Evolutionary conservation across 148 eudicot species (phyloP).

Genomic region (Gaultheria prostrata): DNA sequence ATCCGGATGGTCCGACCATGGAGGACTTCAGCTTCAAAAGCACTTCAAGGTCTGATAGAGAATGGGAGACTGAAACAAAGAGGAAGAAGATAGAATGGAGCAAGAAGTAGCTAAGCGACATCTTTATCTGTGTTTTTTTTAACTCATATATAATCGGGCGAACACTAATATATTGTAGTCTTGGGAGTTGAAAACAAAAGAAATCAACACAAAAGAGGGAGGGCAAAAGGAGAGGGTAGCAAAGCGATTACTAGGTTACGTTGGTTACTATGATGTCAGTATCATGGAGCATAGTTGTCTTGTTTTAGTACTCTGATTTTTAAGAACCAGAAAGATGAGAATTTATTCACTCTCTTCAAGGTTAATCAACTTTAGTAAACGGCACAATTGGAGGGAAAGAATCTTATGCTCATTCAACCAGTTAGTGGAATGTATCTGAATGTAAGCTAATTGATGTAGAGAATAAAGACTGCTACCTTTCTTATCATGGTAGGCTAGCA

Average conservation of each 20-base stretch:
- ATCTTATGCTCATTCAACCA: slow-evolving; percentile 15
- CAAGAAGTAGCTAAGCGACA: neutral
- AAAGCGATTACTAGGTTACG: neutral
- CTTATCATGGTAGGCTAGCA: neutral
- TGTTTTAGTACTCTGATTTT: neutral
- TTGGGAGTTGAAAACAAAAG: neutral
- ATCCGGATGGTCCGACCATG: slow-evolving; percentile 25
- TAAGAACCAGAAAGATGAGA: neutral
- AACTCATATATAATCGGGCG: neutral
- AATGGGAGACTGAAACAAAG: slow-evolving; percentile 9
- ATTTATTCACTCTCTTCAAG: slow-evolving; percentile 6
- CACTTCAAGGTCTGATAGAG: slow-evolving; percentile 41
- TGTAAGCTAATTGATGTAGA: neutral
- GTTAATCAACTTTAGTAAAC: slow-evolving; percentile 8
- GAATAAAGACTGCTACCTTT: slow-evolving; percentile 7
- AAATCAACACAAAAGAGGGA: neutral
- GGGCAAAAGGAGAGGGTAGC: neutral
- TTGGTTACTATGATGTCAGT: neutral
- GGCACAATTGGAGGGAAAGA: slow-evolving; percentile 5
- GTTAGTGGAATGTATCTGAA: slow-evolving; percentile 3
- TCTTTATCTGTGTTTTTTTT: neutral
- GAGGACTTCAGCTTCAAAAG: slow-evolving; percentile 56
- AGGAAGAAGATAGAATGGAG: neutral
- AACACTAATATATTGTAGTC: neutral
- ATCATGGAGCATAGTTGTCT: neutral